Evolutionary conservation across 1,139 yeast species (phyloP).

Genomic region (Pneumocystis carinii): DNA sequence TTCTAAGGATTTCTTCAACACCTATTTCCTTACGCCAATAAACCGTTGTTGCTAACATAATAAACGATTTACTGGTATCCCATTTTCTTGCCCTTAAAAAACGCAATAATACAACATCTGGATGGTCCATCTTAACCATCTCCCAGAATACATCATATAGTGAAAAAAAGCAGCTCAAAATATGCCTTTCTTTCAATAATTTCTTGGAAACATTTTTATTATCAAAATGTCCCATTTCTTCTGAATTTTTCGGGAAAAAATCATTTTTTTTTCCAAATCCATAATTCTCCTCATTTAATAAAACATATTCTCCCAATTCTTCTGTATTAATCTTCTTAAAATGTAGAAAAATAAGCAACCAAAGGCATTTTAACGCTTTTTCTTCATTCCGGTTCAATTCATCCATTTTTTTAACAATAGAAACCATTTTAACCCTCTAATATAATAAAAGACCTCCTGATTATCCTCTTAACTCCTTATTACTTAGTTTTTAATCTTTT

Average conservation of each 20-base stretch:
- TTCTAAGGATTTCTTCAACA: slow-evolving; percentile 42
- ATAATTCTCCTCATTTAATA: no score
- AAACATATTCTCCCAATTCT: no score
- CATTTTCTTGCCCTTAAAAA: slow-evolving; percentile 63
- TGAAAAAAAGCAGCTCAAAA: no score
- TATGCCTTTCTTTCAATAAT: no score
- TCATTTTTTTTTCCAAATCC: no score
- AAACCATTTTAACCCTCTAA: not conserved
- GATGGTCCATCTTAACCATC: slow-evolving; percentile 40
- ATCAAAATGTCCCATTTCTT: no score
- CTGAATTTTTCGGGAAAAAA: no score
- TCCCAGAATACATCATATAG: slow-evolving; percentile 35
- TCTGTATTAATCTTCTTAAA: not conserved
- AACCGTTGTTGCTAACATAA: slow-evolving; percentile 48
- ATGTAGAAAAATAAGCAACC: not conserved
- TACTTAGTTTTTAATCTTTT: no score
- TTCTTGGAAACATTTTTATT: no score
- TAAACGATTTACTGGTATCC: slow-evolving; percentile 44
- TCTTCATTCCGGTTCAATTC: not conserved
- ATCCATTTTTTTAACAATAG: not conserved
- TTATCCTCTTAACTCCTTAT: no score
- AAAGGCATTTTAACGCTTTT: not conserved
- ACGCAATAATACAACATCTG: slow-evolving; percentile 54
- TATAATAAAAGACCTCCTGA: no score
- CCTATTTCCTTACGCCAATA: slow-evolving; percentile 46